Evolutionary conservation across 257 asterid genomes (phyloP), one percentile per base, ranked within the genome.

Genomic region (Jasminum sambac): DNA sequence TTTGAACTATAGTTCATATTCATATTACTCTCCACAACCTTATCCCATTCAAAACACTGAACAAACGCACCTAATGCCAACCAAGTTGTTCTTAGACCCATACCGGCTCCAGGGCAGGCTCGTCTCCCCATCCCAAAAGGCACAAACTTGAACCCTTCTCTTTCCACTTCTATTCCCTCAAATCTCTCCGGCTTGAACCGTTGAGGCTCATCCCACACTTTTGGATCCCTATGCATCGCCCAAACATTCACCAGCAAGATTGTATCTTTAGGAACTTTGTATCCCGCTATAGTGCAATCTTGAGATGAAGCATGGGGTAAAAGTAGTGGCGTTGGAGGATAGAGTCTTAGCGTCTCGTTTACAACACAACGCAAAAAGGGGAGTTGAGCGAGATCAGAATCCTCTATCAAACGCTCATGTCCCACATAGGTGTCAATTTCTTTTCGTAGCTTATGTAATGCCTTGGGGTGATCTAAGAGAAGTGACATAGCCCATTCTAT

Each of bases 111-210:
- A 0, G 80, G 80, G 23, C 76, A 71, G 17, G 77, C 73, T 55
- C 76, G 61, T 8, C 80, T 59, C 19, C 80, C 76, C 0, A 42
- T 37, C 5, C 76, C 80, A 12, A 76, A 76, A 0, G 80, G 76
- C 17, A 76, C 17, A 16, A 76, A 36, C 40, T 76, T 76, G 42
- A 25, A 65, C 12, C 60, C 65, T 37, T 68, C 72, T 44, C n/a
- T 44, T 11, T 37, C 76, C 10, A 23, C 65, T 36, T 42, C 50
- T 6, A 55, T 23, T 66, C 16, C 67, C 10, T 67, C 77, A 7
- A 70, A 70, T 57, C 76, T 57, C 38, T 76, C 73, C 2, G 72
- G 80, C 64, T 34, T 58, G 42, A 76, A 76, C 8, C 14, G 8
- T 8, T 46, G 62, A 3, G 80, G 71, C 23, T 70, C 68, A 0